Evolutionary conservation across 2,329 filamentous ascomycete species (phyloP).

Genomic region (Pseudogymnoascus destructans): DNA sequence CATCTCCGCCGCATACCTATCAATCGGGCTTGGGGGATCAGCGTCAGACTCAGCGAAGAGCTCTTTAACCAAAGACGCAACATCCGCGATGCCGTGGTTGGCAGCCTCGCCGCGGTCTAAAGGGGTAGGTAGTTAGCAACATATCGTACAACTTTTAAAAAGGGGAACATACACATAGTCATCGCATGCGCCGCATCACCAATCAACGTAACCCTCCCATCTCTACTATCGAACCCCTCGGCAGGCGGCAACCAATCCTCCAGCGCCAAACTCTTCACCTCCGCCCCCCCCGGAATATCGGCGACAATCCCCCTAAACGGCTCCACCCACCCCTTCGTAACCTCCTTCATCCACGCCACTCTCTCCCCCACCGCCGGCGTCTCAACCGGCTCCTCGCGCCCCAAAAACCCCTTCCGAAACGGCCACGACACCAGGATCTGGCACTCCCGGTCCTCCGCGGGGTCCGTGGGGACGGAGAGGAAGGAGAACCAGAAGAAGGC

Average conservation of each 20-base stretch:
- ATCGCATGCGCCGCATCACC: constrained; percentile 46
- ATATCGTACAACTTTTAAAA: neutral
- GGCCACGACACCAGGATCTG: constrained; percentile 43
- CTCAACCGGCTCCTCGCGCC: constrained; percentile 24
- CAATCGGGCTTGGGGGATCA: constrained; percentile 15
- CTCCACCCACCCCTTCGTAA: constrained; percentile 36
- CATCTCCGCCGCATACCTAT: constrained; percentile 26
- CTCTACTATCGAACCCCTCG: constrained; percentile 25
- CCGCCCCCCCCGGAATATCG: constrained; percentile 30
- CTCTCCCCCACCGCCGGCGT: constrained; percentile 32
- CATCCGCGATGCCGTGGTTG: constrained; percentile 43
- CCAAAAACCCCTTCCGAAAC: constrained; percentile 27
- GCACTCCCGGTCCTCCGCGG: constrained; percentile 30
- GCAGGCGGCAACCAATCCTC: constrained; percentile 35
- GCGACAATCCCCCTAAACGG: constrained; percentile 34
- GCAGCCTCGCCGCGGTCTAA: constrained; percentile 44
- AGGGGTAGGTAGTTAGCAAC: neutral
- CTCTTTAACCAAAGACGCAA: constrained; percentile 31
- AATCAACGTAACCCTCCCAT: constrained; percentile 33
- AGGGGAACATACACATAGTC: constrained; percentile 40
- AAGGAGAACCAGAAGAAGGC: constrained; percentile 38
- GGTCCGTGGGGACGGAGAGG: constrained; percentile 33
- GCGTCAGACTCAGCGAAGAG: constrained; percentile 16
- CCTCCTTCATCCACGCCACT: constrained; percentile 30
- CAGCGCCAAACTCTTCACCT: constrained; percentile 34